Conservation (phyloP, 805 yeast species). For the Schwanniomyces occidentalis region DNA sequence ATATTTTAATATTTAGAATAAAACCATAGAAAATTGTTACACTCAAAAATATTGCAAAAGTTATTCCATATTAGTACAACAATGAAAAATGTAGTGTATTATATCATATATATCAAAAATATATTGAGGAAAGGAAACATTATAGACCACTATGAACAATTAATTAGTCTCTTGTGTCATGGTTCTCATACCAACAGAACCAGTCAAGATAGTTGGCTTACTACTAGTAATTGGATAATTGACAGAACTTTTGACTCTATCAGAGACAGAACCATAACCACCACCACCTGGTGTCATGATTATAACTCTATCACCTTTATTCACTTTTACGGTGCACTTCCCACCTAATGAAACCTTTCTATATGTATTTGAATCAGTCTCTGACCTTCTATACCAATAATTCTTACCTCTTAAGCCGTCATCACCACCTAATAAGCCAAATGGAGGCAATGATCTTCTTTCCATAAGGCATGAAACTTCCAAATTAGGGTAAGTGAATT, state of each 20-base stretch:
- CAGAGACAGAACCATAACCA: conserved; percentile 31
- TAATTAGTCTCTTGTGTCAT: conserved; percentile 39
- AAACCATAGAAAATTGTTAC: too few relatives aligned
- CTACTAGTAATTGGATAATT: conserved; percentile 25
- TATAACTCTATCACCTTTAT: conserved; percentile 41
- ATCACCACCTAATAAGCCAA: conserved; percentile 82
- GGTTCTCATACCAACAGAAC: conserved; percentile 36
- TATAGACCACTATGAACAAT: too few relatives aligned
- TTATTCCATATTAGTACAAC: too few relatives aligned
- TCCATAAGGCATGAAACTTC: conserved; percentile 83
- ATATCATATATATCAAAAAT: too few relatives aligned
- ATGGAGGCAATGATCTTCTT: conserved; percentile 81
- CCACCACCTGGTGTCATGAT: conserved; percentile 48
- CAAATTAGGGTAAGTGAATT: conserved; percentile 48
- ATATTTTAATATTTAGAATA: too few relatives aligned
- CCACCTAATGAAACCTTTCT: conserved; percentile 32
- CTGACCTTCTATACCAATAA: conserved; percentile 30
- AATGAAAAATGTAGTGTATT: too few relatives aligned
- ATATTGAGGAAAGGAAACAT: too few relatives aligned
- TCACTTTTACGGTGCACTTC: conserved; percentile 29
- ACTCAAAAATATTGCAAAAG: too few relatives aligned
- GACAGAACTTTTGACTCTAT: neutral
- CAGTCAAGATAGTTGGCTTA: conserved; percentile 29
- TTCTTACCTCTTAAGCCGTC: conserved; percentile 69
- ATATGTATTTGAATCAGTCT: conserved; percentile 12